phyloP scores from a whole-genome alignment of 1,284 basidiomycete species.

The Boletus sp. region DNA sequence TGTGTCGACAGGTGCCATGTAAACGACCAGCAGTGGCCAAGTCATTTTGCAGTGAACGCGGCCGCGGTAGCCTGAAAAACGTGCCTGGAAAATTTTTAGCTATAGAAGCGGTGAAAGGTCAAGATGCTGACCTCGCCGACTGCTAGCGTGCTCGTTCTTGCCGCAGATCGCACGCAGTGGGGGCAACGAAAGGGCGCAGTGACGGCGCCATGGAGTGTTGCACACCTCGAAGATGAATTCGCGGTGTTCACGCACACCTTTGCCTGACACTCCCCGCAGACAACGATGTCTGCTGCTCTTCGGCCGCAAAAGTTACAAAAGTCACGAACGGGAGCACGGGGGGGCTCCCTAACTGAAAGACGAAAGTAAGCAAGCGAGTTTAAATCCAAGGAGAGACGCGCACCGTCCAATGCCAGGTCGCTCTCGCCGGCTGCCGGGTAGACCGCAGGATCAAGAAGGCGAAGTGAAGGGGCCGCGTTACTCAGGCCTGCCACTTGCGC shows the following conservation, averaged over 20 bases:
- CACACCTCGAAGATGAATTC: no score
- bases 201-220: not conserved
- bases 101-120: no score
- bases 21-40: not conserved
- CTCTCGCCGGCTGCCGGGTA: not conserved
- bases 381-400: not conserved
- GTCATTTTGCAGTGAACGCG: not conserved
- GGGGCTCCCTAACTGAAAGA: not conserved
- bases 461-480: not conserved
- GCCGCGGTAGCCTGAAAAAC: not conserved
- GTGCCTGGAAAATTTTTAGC: not conserved
- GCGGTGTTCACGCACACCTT: not conserved
- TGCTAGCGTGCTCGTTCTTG: not conserved
- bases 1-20: not conserved
- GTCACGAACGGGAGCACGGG: not conserved
- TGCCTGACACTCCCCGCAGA: not conserved
- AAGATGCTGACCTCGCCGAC: not conserved
- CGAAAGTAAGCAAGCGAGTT: not conserved
- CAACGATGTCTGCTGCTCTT: not conserved
- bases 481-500: not conserved
- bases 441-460: not conserved
- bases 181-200: not conserved
- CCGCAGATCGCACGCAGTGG: not conserved
- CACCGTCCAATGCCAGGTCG: not conserved
- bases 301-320: not conserved